These are phyloP conservation scores for Phytophthora pluvialis DNA, from an alignment of 352 stramenopile genomes.

Conservation along the genomic window DNA sequence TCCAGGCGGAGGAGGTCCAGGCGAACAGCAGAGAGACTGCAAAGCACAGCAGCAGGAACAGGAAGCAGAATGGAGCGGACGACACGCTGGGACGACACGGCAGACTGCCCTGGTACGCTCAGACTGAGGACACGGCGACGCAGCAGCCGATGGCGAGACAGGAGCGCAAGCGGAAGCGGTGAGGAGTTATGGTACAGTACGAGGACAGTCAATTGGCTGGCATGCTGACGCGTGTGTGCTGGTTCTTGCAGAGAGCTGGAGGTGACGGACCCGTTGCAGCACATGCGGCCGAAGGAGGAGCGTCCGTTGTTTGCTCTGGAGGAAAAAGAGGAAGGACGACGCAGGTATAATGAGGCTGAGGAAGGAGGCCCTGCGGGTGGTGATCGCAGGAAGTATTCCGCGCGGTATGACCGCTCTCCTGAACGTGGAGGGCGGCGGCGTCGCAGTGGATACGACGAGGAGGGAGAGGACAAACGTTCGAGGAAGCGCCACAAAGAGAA, in stretches of 20 bases:
- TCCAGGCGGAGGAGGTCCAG: conserved; percentile 36
- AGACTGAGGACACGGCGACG: conserved; percentile 15
- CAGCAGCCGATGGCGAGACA: conserved; percentile 20
- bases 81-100: conserved; percentile 46
- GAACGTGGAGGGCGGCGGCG: background rate
- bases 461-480: conserved; percentile 10
- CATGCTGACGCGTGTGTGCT: conserved; percentile 8
- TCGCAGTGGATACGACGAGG: background rate
- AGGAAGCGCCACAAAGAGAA: conserved; percentile 30
- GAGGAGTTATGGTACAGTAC: background rate
- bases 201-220: background rate
- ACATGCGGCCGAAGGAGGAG: conserved; percentile 46
- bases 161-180: conserved; percentile 52
- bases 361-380: conserved; percentile 23
- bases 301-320: conserved; percentile 13
- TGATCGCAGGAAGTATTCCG: conserved; percentile 43
- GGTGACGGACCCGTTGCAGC: conserved; percentile 39
- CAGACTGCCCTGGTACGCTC: conserved; percentile 53
- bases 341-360: conserved; percentile 13
- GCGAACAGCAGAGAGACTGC: background rate
- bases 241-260: conserved; percentile 39
- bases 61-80: conserved; percentile 10
- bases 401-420: conserved; percentile 32
- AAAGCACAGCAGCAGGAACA: background rate
- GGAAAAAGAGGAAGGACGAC: conserved; percentile 2